Percentiles rank a stretch among this genome's conserved stretches.
Evolutionary conservation across 352 stramenopile species (phyloP).

Genomic region (Phytophthora pini): DNA sequence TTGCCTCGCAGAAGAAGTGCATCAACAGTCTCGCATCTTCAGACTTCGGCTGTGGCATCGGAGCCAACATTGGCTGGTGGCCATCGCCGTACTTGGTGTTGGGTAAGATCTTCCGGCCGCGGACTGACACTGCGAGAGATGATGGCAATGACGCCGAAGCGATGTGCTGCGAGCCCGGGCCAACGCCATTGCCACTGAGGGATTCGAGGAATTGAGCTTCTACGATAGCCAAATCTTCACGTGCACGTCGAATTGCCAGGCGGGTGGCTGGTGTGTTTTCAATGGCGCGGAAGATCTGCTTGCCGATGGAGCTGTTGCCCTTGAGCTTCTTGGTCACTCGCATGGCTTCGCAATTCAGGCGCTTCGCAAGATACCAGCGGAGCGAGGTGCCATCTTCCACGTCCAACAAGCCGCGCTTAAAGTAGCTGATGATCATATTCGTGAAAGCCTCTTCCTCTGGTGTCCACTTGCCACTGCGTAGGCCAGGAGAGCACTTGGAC

Average conservation of each 20-base stretch:
- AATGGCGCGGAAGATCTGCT: slow-evolving; percentile 87
- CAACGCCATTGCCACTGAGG: slow-evolving; percentile 45
- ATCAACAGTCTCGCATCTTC: slow-evolving; percentile 81
- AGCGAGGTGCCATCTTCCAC: slow-evolving; percentile 86
- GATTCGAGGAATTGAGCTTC: slow-evolving; percentile 81
- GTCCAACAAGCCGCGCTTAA: slow-evolving; percentile 79
- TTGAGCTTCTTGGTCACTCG: slow-evolving; percentile 92
- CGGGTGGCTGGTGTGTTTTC: slow-evolving; percentile 70
- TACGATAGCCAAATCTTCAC: slow-evolving; percentile 61
- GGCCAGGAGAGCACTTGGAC: slow-evolving; percentile 82
- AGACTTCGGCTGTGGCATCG: slow-evolving; percentile 43
- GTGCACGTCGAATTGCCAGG: slow-evolving; percentile 56
- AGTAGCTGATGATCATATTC: slow-evolving; percentile 88
- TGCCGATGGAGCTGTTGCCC: slow-evolving; percentile 88
- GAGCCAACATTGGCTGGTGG: slow-evolving; percentile 17
- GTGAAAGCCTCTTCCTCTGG: slow-evolving; percentile 83
- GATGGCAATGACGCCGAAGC: slow-evolving; percentile 16
- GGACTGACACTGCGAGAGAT: slow-evolving; percentile 39
- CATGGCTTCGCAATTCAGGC: slow-evolving; percentile 89
- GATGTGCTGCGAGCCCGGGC: slow-evolving; percentile 19
- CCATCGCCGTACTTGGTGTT: slow-evolving; percentile 30
- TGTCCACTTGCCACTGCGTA: slow-evolving; percentile 89
- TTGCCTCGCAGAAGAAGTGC: slow-evolving; percentile 75
- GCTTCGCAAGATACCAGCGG: slow-evolving; percentile 87
- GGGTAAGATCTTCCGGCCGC: slow-evolving; percentile 43